phyloP scores from a whole-genome alignment of 2,329 filamentous ascomycete species.

The Talaromyces amestolkiae region DNA sequence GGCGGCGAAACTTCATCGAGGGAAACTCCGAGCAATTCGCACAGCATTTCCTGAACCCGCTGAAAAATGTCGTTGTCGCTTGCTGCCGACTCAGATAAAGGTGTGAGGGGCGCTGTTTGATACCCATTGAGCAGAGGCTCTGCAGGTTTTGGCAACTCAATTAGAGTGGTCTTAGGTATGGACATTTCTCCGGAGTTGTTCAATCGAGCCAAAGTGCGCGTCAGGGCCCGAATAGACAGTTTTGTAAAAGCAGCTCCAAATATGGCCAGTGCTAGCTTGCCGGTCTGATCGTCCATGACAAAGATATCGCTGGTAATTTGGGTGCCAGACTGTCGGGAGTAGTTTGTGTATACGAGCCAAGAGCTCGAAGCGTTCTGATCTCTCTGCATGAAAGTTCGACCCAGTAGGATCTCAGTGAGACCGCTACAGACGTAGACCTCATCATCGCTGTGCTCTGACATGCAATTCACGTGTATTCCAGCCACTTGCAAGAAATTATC shows the following conservation, averaged over 20 bases:
- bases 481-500: conserved; percentile 9
- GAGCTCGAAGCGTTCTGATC: neutral
- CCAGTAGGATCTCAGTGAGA: neutral
- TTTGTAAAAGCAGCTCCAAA: neutral
- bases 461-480: neutral
- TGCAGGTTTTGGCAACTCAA: too few species aligned
- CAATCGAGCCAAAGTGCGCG: neutral
- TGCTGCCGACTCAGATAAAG: too few species aligned
- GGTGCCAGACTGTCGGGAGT: neutral
- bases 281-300: neutral
- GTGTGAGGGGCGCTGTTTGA: too few species aligned
- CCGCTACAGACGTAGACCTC: neutral
- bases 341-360: neutral
- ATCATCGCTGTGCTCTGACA: neutral
- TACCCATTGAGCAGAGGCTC: too few species aligned
- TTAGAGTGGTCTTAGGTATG: too few species aligned
- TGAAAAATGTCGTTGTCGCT: too few species aligned
- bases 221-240: neutral
- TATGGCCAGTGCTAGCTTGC: neutral
- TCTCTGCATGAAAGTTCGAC: neutral
- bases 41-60: neutral
- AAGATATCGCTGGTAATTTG: neutral
- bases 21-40: neutral
- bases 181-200: neutral
- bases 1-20: neutral